Evolutionary conservation across 2,329 filamentous ascomycete genomes (phyloP), one percentile per base, ranked within the genome.

Genomic region (Colletotrichum echinochloae): DNA sequence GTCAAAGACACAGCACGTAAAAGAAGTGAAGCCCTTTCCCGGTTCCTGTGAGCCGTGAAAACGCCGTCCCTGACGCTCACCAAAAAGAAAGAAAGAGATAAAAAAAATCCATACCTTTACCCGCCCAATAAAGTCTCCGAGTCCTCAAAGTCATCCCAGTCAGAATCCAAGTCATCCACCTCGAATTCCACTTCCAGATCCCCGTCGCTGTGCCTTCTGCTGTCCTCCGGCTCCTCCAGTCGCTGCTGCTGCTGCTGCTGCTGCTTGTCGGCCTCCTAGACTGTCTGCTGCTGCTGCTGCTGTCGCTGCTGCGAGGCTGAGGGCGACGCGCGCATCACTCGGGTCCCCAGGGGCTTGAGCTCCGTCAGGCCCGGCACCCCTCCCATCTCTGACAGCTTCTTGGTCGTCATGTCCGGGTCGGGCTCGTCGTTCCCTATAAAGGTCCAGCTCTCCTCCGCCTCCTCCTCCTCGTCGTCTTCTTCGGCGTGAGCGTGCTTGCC

Each of bases 381-480:
- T 18, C 52, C 65, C 59, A 74, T 72, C 16, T 74, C 75, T 30
- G 73, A 76, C 60, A 84, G 74, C 65, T 80, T 81, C 77, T 80
- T 81, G 18, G 81, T 84, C 54, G 81, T 75, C 23, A 80, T 79
- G 20, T 85, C 83, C 1, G 83, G 80, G 56, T 86, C 84, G 0
- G 82, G 82, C 72, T 85, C 84, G 63, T 84, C 83, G 37, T 80
- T 82, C 7, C 93, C 94, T 26, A 98, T 88, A 80, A 98, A 94
- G 0, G 95, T 98, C 95, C 95, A 98, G 77, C 91, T 93, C 78
- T 97, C 94, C 76, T 93, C 91, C 72, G 92, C 91, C 39, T 90
- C 90, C 39, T 90, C 90, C 55, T 82, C 82, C 16, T 87, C 82
- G 60, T 89, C 85, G 48, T 88, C 84, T 23, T 82, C 84, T 51